Evolutionary conservation across 2,329 filamentous ascomycete species (phyloP), one percentile per base, ranked within the genome.

Genomic region (Sporothrix pallida): DNA sequence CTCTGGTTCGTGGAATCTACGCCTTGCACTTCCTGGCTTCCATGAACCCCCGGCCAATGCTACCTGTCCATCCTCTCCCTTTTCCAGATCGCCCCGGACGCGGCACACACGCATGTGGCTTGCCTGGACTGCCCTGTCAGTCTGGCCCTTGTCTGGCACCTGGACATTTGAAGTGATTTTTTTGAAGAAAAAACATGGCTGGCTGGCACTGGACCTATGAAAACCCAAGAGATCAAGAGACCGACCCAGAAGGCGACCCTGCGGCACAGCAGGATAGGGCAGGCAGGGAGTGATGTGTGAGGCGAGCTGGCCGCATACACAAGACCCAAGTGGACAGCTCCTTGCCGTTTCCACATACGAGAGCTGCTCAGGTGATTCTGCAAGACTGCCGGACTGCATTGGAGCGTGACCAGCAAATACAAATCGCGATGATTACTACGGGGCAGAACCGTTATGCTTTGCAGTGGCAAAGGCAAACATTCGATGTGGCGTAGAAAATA

Each of bases 1-100:
- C 15, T 52, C 65, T 68, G 44, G 46, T 31, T 68, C 65, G 65
- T 68, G 46, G 46, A 52, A 52, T n/a, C 42, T 44, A 67, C n/a
- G 2, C 12, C 37, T 65, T 13, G 23, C n/a, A 37, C 9, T 17
- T 17, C 15, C 52, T 54, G 46, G 9, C 37, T 13, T 17, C 31
- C 17, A 20, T 7, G 15, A 17, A 17, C 23, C 46, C 23, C 65
- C 50, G 13, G 23, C 12, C 23, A 52, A 52, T 68, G 65, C 65
- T 68, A 52, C 65, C 12, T 23, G n/a, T 50, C 65, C 65, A 68
- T 63, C 15, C 31, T 44, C 7, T 63, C 31, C 23, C 26, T 31
- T 26, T 62, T 62, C 26, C 26, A 62, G 56, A 63, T 17, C 26
- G 26, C 6, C 56, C 31, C 56, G 26, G 56, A 15, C 15, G 56